These are phyloP conservation scores for Backusella westeae DNA, from an alignment of 192 early-diverging fungal species.

Conservation along the genomic window DNA sequence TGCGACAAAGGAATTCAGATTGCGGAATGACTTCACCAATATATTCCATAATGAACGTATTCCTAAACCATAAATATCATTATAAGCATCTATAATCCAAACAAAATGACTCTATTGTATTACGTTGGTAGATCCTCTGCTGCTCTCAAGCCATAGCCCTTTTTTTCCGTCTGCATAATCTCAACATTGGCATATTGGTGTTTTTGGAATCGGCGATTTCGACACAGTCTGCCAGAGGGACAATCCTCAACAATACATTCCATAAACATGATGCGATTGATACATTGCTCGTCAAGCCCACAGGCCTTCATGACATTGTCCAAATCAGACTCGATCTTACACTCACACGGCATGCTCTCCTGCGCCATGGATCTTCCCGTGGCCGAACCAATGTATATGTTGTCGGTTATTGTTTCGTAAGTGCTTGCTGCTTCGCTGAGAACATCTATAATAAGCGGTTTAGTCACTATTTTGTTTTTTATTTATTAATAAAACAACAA, in stretches of 20 bases:
- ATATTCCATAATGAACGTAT: conserved; percentile 94
- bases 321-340: conserved; percentile 63
- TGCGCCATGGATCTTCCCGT: conserved; percentile 63
- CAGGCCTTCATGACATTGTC: conserved; percentile 72
- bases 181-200: conserved; percentile 81
- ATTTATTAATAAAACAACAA: background rate
- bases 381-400: conserved; percentile 69
- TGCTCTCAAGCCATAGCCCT: conserved; percentile 89
- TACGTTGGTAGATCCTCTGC: conserved; percentile 61
- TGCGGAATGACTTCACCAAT: conserved; percentile 90
- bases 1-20: conserved; percentile 77
- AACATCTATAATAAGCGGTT: background rate
- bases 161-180: conserved; percentile 87
- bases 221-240: conserved; percentile 82
- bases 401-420: conserved; percentile 66
- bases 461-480: background rate
- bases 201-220: conserved; percentile 88
- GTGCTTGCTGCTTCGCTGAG: conserved; percentile 45
- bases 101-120: background rate
- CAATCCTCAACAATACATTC: conserved; percentile 90
- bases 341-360: conserved; percentile 76
- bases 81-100: too few species aligned
- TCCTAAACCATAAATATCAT: conserved; percentile 37
- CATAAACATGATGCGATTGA: conserved; percentile 87
- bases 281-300: conserved; percentile 86